A percentile compares a stretch with the other conserved stretches of the same genome.
These are phyloP conservation scores for Penicillium manginii DNA, from an alignment of 495 filamentous ascomycete genomes.

Conservation along the genomic window DNA sequence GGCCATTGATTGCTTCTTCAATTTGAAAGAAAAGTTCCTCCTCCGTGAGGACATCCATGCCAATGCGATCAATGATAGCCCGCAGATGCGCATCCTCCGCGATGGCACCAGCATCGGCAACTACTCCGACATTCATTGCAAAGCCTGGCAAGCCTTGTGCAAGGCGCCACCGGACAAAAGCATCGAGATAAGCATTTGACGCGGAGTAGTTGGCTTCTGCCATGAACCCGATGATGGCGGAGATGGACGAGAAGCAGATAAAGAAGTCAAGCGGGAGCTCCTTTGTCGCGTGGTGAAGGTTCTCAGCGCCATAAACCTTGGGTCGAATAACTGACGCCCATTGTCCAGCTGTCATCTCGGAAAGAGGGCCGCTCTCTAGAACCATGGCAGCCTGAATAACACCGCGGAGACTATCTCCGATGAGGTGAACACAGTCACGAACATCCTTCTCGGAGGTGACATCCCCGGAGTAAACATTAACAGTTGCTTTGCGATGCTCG, in stretches of 20 bases:
- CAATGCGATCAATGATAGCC: too few relatives aligned
- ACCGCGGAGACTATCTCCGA: background rate
- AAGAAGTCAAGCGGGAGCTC: slow-evolving; percentile 10
- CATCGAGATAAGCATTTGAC: slow-evolving; percentile 31
- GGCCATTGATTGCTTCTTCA: too few relatives aligned
- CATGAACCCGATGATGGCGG: slow-evolving; percentile 19
- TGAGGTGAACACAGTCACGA: background rate
- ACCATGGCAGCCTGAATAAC: background rate
- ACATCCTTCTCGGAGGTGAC: slow-evolving; percentile 1
- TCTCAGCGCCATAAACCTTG: slow-evolving; percentile 14
- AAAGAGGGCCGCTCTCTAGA: too few relatives aligned
- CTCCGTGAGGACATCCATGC: too few relatives aligned
- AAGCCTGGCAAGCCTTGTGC: slow-evolving; percentile 19
- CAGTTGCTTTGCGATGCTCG: slow-evolving; percentile 41
- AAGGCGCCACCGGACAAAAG: slow-evolving; percentile 26
- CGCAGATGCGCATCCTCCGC: too few relatives aligned
- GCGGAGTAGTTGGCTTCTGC: slow-evolving; percentile 33
- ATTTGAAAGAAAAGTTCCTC: too few relatives aligned
- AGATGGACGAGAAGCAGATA: slow-evolving; percentile 16
- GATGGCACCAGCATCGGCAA: slow-evolving; percentile 4
- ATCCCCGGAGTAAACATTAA: slow-evolving; percentile 12
- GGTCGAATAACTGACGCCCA: background rate
- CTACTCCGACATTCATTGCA: slow-evolving; percentile 2
- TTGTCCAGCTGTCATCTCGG: background rate
- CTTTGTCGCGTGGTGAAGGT: slow-evolving; percentile 9